Conservation (phyloP, 352 stramenopile genomes). For the Phytophthora sojae region DNA sequence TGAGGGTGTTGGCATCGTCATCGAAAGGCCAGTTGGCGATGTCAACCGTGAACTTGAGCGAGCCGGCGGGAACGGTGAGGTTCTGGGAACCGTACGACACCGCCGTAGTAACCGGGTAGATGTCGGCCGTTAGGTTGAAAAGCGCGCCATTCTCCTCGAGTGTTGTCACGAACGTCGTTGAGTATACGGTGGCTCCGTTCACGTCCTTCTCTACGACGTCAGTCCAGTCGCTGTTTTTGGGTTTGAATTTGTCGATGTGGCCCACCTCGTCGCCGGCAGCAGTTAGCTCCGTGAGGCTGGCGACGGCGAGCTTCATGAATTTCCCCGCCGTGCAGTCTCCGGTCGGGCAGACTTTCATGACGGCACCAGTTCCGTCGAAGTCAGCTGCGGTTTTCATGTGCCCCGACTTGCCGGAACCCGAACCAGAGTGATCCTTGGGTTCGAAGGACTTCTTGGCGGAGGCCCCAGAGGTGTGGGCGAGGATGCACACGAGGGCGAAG, state of each 20-base stretch:
- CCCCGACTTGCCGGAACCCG: background rate
- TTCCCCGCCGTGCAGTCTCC: constrained; percentile 84
- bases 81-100: constrained; percentile 43
- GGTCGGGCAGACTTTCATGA: constrained; percentile 53
- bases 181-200: constrained; percentile 26
- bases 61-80: constrained; percentile 43
- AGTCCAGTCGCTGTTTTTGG: constrained; percentile 34
- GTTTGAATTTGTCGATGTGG: constrained; percentile 27
- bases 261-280: too few species aligned
- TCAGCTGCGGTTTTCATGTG: constrained; percentile 46
- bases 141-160: background rate
- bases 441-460: constrained; percentile 21
- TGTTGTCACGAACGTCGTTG: constrained; percentile 35
- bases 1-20: constrained; percentile 25
- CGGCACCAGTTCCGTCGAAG: constrained; percentile 39
- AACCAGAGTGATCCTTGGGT: background rate
- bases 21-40: constrained; percentile 45
- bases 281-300: constrained; percentile 37
- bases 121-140: constrained; percentile 44
- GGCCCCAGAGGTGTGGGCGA: background rate
- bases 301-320: constrained; percentile 91
- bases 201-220: constrained; percentile 22
- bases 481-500: constrained; percentile 21
- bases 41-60: constrained; percentile 53
- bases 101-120: constrained; percentile 39